phyloP scores from a whole-genome alignment of 768 basidiomycete species.

The Cystobasidium ongulense region DNA sequence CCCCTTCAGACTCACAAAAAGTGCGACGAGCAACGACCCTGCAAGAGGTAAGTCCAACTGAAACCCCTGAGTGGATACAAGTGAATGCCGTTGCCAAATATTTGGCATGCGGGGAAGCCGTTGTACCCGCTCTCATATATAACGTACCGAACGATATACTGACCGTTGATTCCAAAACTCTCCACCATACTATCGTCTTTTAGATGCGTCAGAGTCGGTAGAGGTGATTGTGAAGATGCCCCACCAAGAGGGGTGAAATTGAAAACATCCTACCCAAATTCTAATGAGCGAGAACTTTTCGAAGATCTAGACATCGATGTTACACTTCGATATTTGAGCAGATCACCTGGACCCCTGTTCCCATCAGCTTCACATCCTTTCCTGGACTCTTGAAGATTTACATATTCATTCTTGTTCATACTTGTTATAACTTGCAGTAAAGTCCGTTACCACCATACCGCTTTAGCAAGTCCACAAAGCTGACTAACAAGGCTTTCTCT shows the following conservation, averaged over 20 bases:
- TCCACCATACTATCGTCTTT: too few relatives aligned
- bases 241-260: background rate
- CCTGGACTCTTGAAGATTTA: too few relatives aligned
- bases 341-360: background rate
- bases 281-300: background rate
- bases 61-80: background rate
- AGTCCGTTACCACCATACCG: too few relatives aligned
- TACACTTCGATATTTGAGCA: background rate
- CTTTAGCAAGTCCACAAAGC: too few relatives aligned
- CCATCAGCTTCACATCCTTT: too few relatives aligned
- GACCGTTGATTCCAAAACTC: too few relatives aligned
- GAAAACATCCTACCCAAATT: background rate
- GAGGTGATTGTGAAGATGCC: background rate
- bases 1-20: constrained; percentile 13
- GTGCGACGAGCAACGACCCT: constrained; percentile 23
- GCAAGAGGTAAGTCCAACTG: background rate
- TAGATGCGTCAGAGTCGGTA: constrained; percentile 1
- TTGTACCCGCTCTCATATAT: too few relatives aligned
- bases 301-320: background rate
- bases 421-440: too few relatives aligned
- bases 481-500: too few relatives aligned
- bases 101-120: too few relatives aligned
- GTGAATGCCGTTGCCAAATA: background rate
- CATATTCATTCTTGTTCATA: too few relatives aligned
- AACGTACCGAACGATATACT: too few relatives aligned